These are phyloP conservation scores for Pleodorina starrii DNA, from an alignment of 139 green algal species.

Conservation along the genomic window DNA sequence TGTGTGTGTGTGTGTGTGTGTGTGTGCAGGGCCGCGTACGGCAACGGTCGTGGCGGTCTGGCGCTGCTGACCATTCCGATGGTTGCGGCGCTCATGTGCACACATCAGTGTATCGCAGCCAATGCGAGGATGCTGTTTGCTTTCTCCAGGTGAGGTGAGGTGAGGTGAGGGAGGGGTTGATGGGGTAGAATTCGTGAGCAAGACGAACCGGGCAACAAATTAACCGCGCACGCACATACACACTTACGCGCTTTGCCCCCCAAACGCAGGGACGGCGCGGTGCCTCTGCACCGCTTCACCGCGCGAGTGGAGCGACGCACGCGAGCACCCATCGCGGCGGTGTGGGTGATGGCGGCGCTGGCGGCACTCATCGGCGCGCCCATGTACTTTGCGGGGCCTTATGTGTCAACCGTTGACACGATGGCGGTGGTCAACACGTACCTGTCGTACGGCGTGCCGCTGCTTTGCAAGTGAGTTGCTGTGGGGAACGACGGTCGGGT, in stretches of 20 bases:
- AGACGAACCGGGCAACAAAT: no score
- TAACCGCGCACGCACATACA: no score
- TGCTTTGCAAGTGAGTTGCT: constrained; percentile 36
- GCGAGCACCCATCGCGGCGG: neutral
- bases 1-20: no score
- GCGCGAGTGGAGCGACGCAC: neutral
- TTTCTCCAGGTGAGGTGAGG: constrained; percentile 29
- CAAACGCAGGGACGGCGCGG: constrained; percentile 40
- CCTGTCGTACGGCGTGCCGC: constrained; percentile 27
- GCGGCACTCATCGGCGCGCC: neutral
- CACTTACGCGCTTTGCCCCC: no score
- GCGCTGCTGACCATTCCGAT: constrained; percentile 7
- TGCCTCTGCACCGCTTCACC: constrained; percentile 6
- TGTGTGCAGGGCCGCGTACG: constrained; percentile 1
- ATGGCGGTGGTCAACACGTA: constrained; percentile 43
- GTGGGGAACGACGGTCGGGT: neutral
- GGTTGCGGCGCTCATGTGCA: neutral
- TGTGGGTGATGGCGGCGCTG: constrained; percentile 10
- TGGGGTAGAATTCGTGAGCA: no score
- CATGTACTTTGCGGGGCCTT: constrained; percentile 11
- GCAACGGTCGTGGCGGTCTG: constrained; percentile 27
- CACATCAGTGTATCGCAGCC: neutral
- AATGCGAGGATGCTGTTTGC: constrained; percentile 41
- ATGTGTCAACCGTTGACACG: neutral
- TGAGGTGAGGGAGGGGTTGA: no score